A percentile compares a stretch with the other conserved stretches of the same genome.
Conservation (phyloP, 1,284 basidiomycete species). For the Tilletia horrida region DNA sequence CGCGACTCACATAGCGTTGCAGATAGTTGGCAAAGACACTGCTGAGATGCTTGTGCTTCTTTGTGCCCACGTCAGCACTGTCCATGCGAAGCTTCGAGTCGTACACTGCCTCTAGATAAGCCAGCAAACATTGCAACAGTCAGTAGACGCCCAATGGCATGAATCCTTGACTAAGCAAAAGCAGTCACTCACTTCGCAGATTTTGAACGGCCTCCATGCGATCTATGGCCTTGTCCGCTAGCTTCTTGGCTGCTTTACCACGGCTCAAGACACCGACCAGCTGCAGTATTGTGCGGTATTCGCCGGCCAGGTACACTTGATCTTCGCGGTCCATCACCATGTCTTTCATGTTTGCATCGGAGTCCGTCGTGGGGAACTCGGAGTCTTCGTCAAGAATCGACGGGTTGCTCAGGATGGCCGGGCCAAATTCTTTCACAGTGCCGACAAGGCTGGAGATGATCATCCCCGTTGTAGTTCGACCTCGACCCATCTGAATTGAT, state of each 20-base stretch:
- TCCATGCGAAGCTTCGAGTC: conserved; percentile 49
- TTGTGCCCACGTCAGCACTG: conserved; percentile 41
- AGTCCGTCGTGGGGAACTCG: background rate
- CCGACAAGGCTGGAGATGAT: conserved; percentile 51
- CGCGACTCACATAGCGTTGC: conserved; percentile 61
- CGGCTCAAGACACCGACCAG: conserved; percentile 86
- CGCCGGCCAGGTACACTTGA: conserved; percentile 63
- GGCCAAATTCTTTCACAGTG: conserved; percentile 44
- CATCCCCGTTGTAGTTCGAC: conserved; percentile 53
- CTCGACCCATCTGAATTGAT: conserved; percentile 51
- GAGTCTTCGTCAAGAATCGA: conserved; percentile 20
- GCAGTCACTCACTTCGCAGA: conserved; percentile 31
- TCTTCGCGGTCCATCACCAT: conserved; percentile 49
- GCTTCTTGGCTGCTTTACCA: conserved; percentile 85
- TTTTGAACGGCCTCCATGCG: conserved; percentile 54
- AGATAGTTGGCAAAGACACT: conserved; percentile 50
- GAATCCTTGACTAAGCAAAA: background rate
- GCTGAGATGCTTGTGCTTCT: conserved; percentile 38
- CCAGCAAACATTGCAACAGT: background rate
- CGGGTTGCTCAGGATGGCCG: conserved; percentile 27
- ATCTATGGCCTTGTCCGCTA: conserved; percentile 68
- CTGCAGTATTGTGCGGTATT: conserved; percentile 94
- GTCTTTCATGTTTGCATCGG: conserved; percentile 5
- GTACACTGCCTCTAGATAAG: conserved; percentile 39
- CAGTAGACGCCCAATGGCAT: background rate